A percentile compares a stretch with the other conserved stretches of the same genome.
Evolutionary conservation across 441 rosid genomes (phyloP).

Genomic region (Populus trichocarpa): DNA sequence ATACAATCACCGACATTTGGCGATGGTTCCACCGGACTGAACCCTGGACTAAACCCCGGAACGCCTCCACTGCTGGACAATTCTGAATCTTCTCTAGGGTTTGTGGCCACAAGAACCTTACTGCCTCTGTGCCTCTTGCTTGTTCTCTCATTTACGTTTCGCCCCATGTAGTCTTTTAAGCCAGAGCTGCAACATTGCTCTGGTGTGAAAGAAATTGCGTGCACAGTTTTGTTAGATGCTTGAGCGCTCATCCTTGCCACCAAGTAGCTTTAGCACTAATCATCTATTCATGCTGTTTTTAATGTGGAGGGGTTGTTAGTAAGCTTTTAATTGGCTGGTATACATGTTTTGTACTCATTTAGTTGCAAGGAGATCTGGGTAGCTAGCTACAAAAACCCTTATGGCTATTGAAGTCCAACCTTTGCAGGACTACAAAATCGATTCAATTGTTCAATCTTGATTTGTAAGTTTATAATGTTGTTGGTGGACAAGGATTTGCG

Average conservation of each 20-base stretch:
- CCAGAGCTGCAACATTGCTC: background rate
- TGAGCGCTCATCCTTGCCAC: background rate
- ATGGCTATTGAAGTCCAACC: background rate
- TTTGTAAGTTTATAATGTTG: background rate
- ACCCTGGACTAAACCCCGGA: conserved; percentile 15
- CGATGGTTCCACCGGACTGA: conserved; percentile 23
- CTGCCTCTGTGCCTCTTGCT: background rate
- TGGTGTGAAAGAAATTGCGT: background rate
- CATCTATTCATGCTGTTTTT: too few species aligned
- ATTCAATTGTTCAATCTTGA: background rate
- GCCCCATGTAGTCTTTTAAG: conserved; percentile 8
- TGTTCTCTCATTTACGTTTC: conserved; percentile 14
- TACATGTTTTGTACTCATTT: too few species aligned
- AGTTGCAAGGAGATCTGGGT: too few species aligned
- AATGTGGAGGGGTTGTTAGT: too few species aligned
- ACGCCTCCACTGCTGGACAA: conserved; percentile 37
- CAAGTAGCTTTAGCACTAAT: too few species aligned
- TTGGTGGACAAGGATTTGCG: background rate
- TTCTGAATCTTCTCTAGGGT: conserved; percentile 32
- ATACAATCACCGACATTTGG: conserved; percentile 33
- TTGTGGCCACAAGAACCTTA: background rate
- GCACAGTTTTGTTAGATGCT: background rate
- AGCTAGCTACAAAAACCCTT: background rate
- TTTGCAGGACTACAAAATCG: background rate
- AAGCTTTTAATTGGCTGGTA: too few species aligned